Evolutionary conservation across 2,329 filamentous ascomycete genomes (phyloP).

Genomic region (Penicillium fuscoglaucum): DNA sequence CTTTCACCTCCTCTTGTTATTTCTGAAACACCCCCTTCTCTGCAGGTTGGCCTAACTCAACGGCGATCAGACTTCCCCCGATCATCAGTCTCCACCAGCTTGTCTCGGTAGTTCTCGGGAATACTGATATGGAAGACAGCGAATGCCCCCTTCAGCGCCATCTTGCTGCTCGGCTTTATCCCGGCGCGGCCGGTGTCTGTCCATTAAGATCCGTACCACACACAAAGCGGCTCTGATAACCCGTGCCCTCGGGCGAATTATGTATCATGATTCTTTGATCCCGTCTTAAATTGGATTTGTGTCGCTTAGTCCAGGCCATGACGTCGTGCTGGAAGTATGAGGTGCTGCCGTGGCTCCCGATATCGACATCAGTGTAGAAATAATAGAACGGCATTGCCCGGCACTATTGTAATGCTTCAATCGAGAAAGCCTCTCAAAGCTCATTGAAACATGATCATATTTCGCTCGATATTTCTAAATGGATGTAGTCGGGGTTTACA

Average conservation of each 20-base stretch:
- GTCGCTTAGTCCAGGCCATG: not conserved
- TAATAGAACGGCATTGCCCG: not conserved
- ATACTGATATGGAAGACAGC: not conserved
- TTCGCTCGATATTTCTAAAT: not conserved
- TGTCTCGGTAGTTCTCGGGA: not conserved
- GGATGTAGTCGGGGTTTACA: not conserved
- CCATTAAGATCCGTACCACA: no score
- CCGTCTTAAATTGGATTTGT: not conserved
- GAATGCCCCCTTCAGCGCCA: not conserved
- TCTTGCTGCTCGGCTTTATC: not conserved
- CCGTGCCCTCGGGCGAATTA: not conserved
- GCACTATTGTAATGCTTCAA: not conserved
- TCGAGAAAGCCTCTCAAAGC: not conserved
- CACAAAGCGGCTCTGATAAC: not conserved
- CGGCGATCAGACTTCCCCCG: not conserved
- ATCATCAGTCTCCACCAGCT: not conserved
- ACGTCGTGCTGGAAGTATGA: no score
- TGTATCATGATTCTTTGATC: not conserved
- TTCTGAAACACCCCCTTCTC: not conserved
- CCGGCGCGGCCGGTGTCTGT: not conserved
- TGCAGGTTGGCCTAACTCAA: not conserved
- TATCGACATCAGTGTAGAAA: not conserved
- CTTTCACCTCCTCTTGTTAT: not conserved
- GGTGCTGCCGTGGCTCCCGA: no score
- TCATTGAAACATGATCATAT: not conserved